Evolutionary conservation across 148 eudicot genomes (phyloP), one percentile per base, ranked within the genome.

Genomic region (Persicaria tinctoria): DNA sequence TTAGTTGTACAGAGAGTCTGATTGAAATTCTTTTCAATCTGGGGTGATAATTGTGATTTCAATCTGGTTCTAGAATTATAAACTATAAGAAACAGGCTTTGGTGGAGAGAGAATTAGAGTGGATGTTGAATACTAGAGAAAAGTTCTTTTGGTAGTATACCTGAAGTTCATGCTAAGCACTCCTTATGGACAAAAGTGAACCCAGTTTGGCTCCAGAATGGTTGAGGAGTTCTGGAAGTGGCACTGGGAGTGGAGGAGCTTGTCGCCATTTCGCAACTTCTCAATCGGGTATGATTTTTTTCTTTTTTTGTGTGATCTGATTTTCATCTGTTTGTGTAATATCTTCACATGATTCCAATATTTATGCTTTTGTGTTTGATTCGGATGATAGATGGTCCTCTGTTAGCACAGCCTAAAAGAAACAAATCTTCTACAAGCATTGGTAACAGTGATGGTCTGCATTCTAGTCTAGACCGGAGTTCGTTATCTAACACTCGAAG

Each of bases 171-270:
- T 90, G 97, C 74, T 83, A 78, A 76, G 76, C 46, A 51, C 73
- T 86, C 80, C 82, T 89, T 80, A 94, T 94, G 98, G 98, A 94
- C 76, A 86, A 76, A 85, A 91, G 93, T 90, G 98, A 94, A 83
- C 98, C 96, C 57, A 82, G 89, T 80, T 90, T 94, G 78, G 92
- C 80, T 83, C 98, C 98, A 50, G 93, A 94, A 86, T 94, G 98
- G 98, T 66, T 94, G 86, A 87, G 87, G 85, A 80, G 80, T 68
- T 68, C 86, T 75, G 98, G 89, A 82, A 84, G 86, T 80, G 80
- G 86, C 75, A 80, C 76, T 77, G 88, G 89, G 51, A 86, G 83
- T 77, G 88, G 97, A 76, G 75, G 75, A 83, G 77, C 88, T 66
- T 76, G 60, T 85, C 90, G 88, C 83, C 86, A 85, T 78, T 81